Conservation (phyloP, 73 alveolate species). For the Paramecium caudatum region DNA sequence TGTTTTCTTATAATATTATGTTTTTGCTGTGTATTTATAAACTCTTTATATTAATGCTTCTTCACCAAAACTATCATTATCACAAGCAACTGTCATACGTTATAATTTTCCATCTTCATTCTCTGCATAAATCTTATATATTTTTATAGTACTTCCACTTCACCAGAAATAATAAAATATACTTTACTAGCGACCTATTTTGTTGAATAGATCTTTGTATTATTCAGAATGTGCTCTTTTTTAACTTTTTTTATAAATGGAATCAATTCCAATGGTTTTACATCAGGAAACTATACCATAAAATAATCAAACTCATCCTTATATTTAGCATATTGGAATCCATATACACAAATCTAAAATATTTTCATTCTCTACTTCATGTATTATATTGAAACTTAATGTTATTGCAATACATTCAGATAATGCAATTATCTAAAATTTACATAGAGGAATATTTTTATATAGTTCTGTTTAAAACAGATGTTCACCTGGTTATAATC, state of each 20-base stretch:
- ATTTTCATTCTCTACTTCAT: background rate
- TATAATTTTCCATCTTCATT: constrained; percentile 37
- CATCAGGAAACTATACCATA: constrained; percentile 6
- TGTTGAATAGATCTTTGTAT: background rate
- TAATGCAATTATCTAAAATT: constrained; percentile 1
- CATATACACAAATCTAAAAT: background rate
- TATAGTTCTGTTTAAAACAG: constrained; percentile 18
- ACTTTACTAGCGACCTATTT: background rate
- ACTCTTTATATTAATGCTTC: background rate
- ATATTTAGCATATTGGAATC: constrained; percentile 44
- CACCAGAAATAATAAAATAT: constrained; percentile 16
- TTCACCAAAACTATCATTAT: constrained; percentile 62
- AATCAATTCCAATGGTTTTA: constrained; percentile 40
- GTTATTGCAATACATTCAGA: background rate
- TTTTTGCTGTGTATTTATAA: constrained; percentile 52
- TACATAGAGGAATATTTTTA: background rate
- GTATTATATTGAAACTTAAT: background rate
- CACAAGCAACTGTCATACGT: background rate
- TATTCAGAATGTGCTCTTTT: background rate
- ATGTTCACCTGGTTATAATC: constrained; percentile 18
- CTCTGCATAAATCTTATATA: background rate
- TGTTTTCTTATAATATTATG: constrained; percentile 14
- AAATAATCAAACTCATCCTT: constrained; percentile 31
- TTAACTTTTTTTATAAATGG: constrained; percentile 23
- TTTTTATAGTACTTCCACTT: constrained; percentile 36